phyloP scores from a whole-genome alignment of 108 stramenopile species.

The Nannochloropsis oceanica region DNA sequence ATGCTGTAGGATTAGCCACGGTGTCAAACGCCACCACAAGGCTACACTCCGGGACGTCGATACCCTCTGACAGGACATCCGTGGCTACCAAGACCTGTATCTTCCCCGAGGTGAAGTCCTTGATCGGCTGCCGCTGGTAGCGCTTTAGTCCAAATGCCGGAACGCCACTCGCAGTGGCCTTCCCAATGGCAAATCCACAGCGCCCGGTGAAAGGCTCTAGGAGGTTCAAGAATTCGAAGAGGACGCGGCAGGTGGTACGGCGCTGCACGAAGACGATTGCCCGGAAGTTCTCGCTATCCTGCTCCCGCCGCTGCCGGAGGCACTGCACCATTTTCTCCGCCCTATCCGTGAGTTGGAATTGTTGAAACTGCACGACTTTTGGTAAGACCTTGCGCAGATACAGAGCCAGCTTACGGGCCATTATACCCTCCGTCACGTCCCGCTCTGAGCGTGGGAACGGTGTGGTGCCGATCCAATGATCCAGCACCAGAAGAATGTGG shows the following conservation, averaged over 20 bases:
- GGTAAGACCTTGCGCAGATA: neutral
- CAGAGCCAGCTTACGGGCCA: neutral
- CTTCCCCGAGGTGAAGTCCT: neutral
- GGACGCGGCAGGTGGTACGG: neutral
- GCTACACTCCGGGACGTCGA: neutral
- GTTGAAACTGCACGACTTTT: neutral
- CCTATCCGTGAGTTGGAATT: neutral
- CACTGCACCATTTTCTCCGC: neutral
- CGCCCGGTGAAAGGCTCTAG: neutral
- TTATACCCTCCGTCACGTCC: neutral
- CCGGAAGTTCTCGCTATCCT: neutral
- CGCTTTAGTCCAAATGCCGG: neutral
- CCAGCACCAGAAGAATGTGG: neutral
- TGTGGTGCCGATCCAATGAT: neutral
- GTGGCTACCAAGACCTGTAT: neutral
- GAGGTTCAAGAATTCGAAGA: neutral
- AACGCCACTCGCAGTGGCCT: neutral
- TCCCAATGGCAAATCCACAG: neutral
- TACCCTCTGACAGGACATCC: neutral
- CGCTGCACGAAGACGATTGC: neutral
- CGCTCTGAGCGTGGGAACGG: neutral
- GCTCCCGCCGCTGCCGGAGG: neutral
- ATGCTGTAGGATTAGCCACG: neutral
- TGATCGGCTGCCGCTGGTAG: neutral
- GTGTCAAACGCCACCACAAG: neutral